Percentiles rank a stretch among this genome's conserved stretches.
Conservation (phyloP, 139 green algal genomes). For the Volvox reticuliferus region DNA sequence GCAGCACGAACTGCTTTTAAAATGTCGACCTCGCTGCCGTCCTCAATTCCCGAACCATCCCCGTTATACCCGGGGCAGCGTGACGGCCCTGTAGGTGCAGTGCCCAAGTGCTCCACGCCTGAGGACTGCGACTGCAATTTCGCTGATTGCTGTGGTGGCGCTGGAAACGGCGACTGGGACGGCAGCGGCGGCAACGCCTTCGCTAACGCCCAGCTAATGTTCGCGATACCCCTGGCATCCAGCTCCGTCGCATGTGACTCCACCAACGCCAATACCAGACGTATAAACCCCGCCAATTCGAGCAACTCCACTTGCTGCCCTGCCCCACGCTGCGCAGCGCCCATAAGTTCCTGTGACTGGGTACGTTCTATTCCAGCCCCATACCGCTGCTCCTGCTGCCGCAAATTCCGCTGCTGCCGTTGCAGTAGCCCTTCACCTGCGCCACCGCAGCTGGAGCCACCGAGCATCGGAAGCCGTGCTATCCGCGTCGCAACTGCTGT, state of each 20-base stretch:
- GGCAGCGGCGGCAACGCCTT: neutral
- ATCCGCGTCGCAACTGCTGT: conserved; percentile 34
- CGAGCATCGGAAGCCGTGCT: neutral
- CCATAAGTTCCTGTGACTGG: neutral
- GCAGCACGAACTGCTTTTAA: neutral
- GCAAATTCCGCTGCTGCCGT: neutral
- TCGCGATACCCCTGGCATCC: conserved; percentile 16
- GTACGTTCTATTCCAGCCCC: neutral
- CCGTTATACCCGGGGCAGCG: no score
- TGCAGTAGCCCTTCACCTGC: neutral
- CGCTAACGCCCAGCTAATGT: conserved; percentile 20
- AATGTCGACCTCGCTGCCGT: neutral
- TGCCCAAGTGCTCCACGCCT: no score
- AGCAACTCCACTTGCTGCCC: neutral
- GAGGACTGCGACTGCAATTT: neutral
- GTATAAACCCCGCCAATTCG: neutral
- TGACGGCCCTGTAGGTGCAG: no score
- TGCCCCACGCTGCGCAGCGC: no score
- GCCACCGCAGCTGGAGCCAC: neutral
- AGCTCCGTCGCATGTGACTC: neutral
- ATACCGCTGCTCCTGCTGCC: neutral
- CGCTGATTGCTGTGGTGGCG: no score
- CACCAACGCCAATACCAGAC: neutral
- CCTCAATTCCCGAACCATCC: neutral
- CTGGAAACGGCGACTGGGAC: neutral